Evolutionary conservation across 805 yeast species (phyloP), one percentile per base, ranked within the genome.

Genomic region (Kazachstania bromeliacearum): DNA sequence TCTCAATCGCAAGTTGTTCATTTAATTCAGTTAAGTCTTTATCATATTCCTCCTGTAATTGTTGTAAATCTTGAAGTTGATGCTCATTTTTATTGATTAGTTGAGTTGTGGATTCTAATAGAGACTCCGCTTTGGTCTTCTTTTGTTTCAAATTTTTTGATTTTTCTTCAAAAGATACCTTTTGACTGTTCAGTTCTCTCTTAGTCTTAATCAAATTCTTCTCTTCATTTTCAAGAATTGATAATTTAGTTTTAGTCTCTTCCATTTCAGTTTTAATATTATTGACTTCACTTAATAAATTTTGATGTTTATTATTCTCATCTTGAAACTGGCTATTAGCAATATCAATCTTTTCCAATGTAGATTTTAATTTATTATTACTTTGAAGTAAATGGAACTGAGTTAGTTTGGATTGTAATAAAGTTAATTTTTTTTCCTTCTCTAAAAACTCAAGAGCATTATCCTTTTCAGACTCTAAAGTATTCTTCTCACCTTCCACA

Each of bases 141-240:
- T 58, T 17, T 59, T 44, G 3, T 5, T 20, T 27, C 9, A 33
- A 28, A 28, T 36, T 35, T 30, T 35, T 35, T 9, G 27, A 14
- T 50, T 77, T 80, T 58, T 89, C 96, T 45, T 85, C 88, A 36
- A 74, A 59, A 4, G 88, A 70, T 9, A 84, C 85, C 36, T 68
- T 73, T 13, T 71, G 73, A 35, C 76, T 71, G 44, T 77, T 79
- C 8, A 66, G 53, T 1, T 47, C 42, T 18, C 60, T 48, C 9
- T 65, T 59, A 13, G 59, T 44, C 3, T 45, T 34, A 2, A 38
- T 43, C 0, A 61, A 18, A 0, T 33, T 31, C 5, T 51, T 51
- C 36, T 63, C 57, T n/a, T 64, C 50, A 4, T 33, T 41, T 26
- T 53, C 65, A 28, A 57, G 43, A 7, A 31, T 39, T 34, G 49